Evolutionary conservation across 2,329 filamentous ascomycete genomes (phyloP).

Genomic region (Corynespora cassiicola): DNA sequence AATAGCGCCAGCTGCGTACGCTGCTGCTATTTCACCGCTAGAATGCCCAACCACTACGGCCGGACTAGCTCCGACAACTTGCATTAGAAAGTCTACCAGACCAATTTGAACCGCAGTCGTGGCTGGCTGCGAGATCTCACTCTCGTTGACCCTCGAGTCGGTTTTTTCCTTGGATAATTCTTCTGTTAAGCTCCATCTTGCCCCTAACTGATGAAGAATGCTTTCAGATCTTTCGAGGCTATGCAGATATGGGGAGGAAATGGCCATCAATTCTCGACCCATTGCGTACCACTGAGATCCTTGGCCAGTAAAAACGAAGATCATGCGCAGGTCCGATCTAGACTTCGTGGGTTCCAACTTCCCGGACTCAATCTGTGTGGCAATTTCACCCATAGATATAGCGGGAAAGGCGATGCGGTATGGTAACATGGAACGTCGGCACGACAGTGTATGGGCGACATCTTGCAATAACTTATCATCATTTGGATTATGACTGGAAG

Average conservation of each 20-base stretch:
- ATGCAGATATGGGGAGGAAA: constrained; percentile 7
- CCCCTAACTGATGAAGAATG: background rate
- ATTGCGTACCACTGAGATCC: constrained; percentile 37
- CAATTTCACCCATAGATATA: too few relatives aligned
- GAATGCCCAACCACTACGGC: constrained; percentile 26
- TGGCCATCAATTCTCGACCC: constrained; percentile 7
- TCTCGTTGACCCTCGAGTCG: constrained; percentile 13
- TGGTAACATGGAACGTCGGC: too few relatives aligned
- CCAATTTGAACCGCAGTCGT: constrained; percentile 26
- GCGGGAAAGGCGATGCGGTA: too few relatives aligned
- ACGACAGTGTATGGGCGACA: too few relatives aligned
- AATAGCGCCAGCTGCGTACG: constrained; percentile 19
- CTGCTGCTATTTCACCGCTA: constrained; percentile 31
- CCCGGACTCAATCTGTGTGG: too few relatives aligned
- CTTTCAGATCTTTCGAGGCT: background rate
- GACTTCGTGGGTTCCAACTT: background rate
- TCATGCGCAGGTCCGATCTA: too few relatives aligned
- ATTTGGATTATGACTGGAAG: too few relatives aligned
- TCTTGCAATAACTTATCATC: too few relatives aligned
- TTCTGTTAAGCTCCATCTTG: background rate
- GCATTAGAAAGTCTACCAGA: constrained; percentile 18
- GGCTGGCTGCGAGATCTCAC: constrained; percentile 18
- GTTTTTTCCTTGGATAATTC: constrained; percentile 1
- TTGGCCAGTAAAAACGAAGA: constrained; percentile 43
- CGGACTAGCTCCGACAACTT: constrained; percentile 13